phyloP scores from a whole-genome alignment of 2,329 filamentous ascomycete species.

The Cyphellophora europaea region DNA sequence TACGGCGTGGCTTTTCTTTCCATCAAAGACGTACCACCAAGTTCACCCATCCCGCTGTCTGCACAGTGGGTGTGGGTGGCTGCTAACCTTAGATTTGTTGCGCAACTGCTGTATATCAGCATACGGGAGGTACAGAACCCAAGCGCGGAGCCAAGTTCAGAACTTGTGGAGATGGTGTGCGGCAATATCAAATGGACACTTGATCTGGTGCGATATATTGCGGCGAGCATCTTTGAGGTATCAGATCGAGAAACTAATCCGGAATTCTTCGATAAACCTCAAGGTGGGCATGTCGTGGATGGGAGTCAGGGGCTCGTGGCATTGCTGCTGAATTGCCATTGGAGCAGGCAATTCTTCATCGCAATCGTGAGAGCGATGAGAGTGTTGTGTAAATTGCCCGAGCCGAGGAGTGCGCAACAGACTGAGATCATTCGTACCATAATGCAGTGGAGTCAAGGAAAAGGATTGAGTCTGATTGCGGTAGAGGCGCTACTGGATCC shows the following conservation, averaged over 20 bases:
- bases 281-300: slow-evolving; percentile 11
- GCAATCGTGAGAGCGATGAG: slow-evolving; percentile 34
- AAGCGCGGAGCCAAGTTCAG: slow-evolving; percentile 28
- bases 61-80: slow-evolving; percentile 18
- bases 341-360: slow-evolving; percentile 61
- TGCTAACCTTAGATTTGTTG: slow-evolving; percentile 15
- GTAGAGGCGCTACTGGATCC: slow-evolving; percentile 16
- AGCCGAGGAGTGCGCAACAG: slow-evolving; percentile 50
- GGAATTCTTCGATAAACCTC: slow-evolving; percentile 12
- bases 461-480: slow-evolving; percentile 14
- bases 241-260: slow-evolving; percentile 24
- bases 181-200: slow-evolving; percentile 73
- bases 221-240: slow-evolving; percentile 43
- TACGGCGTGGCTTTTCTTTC: slow-evolving; percentile 8
- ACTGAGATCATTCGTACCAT: slow-evolving; percentile 46
- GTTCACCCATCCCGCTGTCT: slow-evolving; percentile 7
- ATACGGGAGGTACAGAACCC: slow-evolving; percentile 11
- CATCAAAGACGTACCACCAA: slow-evolving; percentile 4
- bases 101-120: slow-evolving; percentile 12
- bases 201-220: slow-evolving; percentile 50
- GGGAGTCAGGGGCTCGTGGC: slow-evolving; percentile 29
- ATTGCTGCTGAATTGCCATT: slow-evolving; percentile 60
- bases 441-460: slow-evolving; percentile 18
- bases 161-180: slow-evolving; percentile 62
- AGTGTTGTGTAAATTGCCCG: slow-evolving; percentile 22